phyloP scores from a whole-genome alignment of 2,329 filamentous ascomycete species.

The Fusarium zealandicum region DNA sequence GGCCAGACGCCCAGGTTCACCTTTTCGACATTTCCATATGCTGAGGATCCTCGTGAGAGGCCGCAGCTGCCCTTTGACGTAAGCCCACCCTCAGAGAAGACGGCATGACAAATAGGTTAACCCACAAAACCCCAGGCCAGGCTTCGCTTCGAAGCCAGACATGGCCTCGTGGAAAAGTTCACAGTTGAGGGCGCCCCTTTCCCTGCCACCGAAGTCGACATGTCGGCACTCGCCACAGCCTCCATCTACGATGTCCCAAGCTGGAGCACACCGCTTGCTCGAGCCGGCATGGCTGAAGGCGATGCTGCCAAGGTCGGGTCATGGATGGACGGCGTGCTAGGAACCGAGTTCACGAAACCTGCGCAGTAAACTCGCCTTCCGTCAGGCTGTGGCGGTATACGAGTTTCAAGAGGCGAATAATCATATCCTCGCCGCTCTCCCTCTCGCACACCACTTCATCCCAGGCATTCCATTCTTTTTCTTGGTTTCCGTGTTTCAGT shows the following conservation, averaged over 20 bases:
- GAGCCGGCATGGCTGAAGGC: constrained; percentile 36
- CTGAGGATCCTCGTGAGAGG: constrained; percentile 64
- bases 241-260: constrained; percentile 38
- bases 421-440: constrained; percentile 8
- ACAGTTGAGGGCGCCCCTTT: constrained; percentile 34
- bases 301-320: constrained; percentile 38
- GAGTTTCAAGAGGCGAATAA: constrained; percentile 23
- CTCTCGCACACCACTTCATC: constrained; percentile 33
- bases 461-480: constrained; percentile 23
- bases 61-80: constrained; percentile 59
- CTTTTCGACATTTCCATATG: constrained; percentile 67
- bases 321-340: constrained; percentile 45
- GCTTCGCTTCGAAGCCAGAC: constrained; percentile 47
- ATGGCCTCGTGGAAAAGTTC: constrained; percentile 48
- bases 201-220: constrained; percentile 10
- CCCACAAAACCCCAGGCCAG: constrained; percentile 35
- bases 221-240: constrained; percentile 24
- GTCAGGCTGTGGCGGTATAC: constrained; percentile 27
- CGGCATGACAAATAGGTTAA: constrained; percentile 5
- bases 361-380: constrained; percentile 20
- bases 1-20: constrained; percentile 86
- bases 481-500: constrained; percentile 29
- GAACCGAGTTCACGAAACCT: constrained; percentile 42
- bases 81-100: constrained; percentile 24
- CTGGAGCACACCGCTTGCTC: constrained; percentile 38